Percentiles rank a stretch among this genome's conserved stretches.
Evolutionary conservation across 1,139 yeast species (phyloP).

Genomic region (Kurtzmaniella natalensis): DNA sequence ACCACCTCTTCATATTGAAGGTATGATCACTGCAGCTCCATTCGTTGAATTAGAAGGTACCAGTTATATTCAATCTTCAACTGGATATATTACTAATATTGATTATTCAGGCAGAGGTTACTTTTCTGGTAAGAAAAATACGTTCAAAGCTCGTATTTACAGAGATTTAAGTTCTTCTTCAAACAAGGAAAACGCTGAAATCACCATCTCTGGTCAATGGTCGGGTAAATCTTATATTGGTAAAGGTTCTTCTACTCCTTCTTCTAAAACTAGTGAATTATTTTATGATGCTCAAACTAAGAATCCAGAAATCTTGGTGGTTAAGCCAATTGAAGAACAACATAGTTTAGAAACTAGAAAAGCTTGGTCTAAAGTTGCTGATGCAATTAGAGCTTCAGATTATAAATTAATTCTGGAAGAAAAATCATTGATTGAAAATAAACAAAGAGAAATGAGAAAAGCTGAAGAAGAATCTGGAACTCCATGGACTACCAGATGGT

Average conservation of each 20-base stretch:
- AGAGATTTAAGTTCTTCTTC: slow-evolving; percentile 46
- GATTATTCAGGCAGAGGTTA: slow-evolving; percentile 93
- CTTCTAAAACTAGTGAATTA: slow-evolving; percentile 36
- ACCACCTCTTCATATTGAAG: slow-evolving; percentile 96
- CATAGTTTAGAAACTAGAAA: slow-evolving; percentile 70
- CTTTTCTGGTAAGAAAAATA: slow-evolving; percentile 91
- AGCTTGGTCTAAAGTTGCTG: slow-evolving; percentile 87
- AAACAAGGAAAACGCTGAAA: slow-evolving; percentile 60
- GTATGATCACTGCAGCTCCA: slow-evolving; percentile 84
- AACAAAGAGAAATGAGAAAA: slow-evolving; percentile 76
- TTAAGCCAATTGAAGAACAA: slow-evolving; percentile 77
- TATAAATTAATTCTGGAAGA: slow-evolving; percentile 69
- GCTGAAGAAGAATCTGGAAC: slow-evolving; percentile 59
- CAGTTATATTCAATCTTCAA: slow-evolving; percentile 73
- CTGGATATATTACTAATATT: slow-evolving; percentile 68
- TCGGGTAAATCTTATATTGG: slow-evolving; percentile 60
- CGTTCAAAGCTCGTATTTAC: slow-evolving; percentile 80
- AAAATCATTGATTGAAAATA: slow-evolving; percentile 74
- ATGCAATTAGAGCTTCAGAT: slow-evolving; percentile 73
- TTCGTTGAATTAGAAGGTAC: slow-evolving; percentile 87
- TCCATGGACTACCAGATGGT: slow-evolving; percentile 79
- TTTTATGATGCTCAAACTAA: slow-evolving; percentile 67
- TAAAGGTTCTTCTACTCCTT: slow-evolving; percentile 39
- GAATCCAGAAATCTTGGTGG: slow-evolving; percentile 54
- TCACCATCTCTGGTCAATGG: slow-evolving; percentile 90